phyloP scores from a whole-genome alignment of 1,284 basidiomycete genomes.

The Tetrapyrgos nigripes region DNA sequence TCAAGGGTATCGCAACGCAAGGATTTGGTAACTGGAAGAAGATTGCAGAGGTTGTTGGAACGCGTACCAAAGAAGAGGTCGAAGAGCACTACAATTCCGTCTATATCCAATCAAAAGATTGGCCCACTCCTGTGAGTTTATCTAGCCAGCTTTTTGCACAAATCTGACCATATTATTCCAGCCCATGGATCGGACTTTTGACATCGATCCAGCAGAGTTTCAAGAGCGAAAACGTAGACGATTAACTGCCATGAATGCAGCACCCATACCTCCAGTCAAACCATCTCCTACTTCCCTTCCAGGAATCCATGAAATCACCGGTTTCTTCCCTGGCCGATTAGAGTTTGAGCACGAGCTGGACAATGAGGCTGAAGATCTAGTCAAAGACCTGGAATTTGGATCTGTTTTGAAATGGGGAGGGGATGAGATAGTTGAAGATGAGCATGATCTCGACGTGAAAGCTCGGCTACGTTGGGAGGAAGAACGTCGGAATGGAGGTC shows the following conservation, averaged over 20 bases:
- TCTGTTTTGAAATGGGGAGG: constrained; percentile 87
- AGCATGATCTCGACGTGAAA: constrained; percentile 72
- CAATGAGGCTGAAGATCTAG: constrained; percentile 94
- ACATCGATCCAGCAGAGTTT: constrained; percentile 83
- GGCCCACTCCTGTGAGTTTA: constrained; percentile 77
- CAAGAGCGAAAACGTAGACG: constrained; percentile 87
- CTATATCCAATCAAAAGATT: constrained; percentile 81
- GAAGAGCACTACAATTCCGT: constrained; percentile 88
- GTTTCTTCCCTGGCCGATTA: constrained; percentile 94
- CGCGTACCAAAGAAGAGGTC: constrained; percentile 93
- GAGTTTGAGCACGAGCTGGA: constrained; percentile 98
- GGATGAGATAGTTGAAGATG: constrained; percentile 79
- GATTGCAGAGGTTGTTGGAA: constrained; percentile 95
- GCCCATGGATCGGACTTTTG: constrained; percentile 75
- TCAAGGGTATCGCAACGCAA: constrained; percentile 90
- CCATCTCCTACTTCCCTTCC: constrained; percentile 90
- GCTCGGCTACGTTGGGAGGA: constrained; percentile 74
- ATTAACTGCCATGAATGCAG: constrained; percentile 74
- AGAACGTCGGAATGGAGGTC: constrained; percentile 50
- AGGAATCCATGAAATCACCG: constrained; percentile 92
- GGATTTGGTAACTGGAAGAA: constrained; percentile 98
- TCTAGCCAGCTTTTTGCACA: not conserved
- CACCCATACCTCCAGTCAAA: constrained; percentile 63
- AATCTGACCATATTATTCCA: constrained; percentile 30
- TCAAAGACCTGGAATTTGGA: constrained; percentile 98